phyloP scores from a whole-genome alignment of 805 yeast genomes.

The Cyberlindnera misumaiensis region DNA sequence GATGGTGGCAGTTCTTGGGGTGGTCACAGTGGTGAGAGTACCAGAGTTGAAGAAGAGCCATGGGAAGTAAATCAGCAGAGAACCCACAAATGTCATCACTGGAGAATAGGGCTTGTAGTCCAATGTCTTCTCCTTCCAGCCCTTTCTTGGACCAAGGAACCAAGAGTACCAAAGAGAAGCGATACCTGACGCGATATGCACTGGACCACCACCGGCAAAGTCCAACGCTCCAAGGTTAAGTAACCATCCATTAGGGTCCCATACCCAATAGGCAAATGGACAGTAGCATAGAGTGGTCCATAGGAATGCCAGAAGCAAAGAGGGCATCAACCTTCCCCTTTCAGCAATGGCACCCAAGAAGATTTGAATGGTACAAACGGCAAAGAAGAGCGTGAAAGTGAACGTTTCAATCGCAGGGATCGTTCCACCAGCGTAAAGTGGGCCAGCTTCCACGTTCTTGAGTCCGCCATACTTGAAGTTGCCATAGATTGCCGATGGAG shows the following conservation, averaged over 20 bases:
- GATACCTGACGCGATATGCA: slow-evolving; percentile 87
- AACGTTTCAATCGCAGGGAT: slow-evolving; percentile 46
- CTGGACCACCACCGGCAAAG: slow-evolving; percentile 99
- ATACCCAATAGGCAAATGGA: slow-evolving; percentile 91
- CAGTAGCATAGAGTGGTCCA: slow-evolving; percentile 92
- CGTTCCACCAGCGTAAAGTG: slow-evolving; percentile 61
- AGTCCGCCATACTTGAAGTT: slow-evolving; percentile 76
- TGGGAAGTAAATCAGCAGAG: slow-evolving; percentile 84
- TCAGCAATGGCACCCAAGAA: slow-evolving; percentile 89
- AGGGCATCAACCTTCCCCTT: slow-evolving; percentile 83
- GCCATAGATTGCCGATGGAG: slow-evolving; percentile 69
- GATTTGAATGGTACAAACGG: slow-evolving; percentile 84
- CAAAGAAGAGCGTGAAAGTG: slow-evolving; percentile 86
- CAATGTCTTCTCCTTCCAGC: slow-evolving; percentile 26
- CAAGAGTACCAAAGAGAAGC: slow-evolving; percentile 80
- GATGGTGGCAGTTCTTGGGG: slow-evolving; percentile 78
- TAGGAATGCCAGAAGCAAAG: slow-evolving; percentile 66
- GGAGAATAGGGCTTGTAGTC: slow-evolving; percentile 92
- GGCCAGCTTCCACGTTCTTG: slow-evolving; percentile 59
- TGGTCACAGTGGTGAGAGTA: slow-evolving; percentile 67
- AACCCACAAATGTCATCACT: slow-evolving; percentile 82
- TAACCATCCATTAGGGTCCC: slow-evolving; percentile 95
- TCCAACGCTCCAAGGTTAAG: slow-evolving; percentile 86
- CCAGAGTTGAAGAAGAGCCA: slow-evolving; percentile 96
- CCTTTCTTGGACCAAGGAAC: slow-evolving; percentile 72